These are phyloP conservation scores for Arthrinium puccinioides DNA, from an alignment of 2,329 filamentous ascomycete species.

Conservation along the genomic window DNA sequence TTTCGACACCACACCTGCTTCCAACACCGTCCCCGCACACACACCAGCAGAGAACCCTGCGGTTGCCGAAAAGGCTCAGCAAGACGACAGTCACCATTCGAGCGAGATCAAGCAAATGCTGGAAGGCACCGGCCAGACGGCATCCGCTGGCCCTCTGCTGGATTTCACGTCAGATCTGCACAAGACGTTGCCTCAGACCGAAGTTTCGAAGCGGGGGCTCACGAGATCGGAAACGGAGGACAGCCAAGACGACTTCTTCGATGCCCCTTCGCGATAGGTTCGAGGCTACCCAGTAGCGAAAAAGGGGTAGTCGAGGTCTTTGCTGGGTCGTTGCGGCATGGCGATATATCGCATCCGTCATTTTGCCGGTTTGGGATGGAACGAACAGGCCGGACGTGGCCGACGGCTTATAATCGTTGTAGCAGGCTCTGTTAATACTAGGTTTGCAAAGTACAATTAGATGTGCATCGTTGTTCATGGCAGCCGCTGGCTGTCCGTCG, in stretches of 20 bases:
- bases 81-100: constrained; percentile 14
- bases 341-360: no score
- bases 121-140: constrained; percentile 37
- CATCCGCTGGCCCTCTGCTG: constrained; percentile 40
- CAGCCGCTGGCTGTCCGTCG: no score
- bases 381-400: no score
- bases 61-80: constrained; percentile 3
- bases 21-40: background rate
- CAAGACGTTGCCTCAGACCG: constrained; percentile 34
- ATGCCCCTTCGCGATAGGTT: constrained; percentile 20
- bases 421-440: no score
- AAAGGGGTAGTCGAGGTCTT: background rate
- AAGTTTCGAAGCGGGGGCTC: constrained; percentile 11
- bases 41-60: constrained; percentile 6
- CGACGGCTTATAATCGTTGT: no score
- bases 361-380: no score
- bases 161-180: constrained; percentile 51
- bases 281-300: background rate
- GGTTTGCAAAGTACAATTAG: no score
- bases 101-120: constrained; percentile 36
- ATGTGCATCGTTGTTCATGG: no score
- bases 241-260: constrained; percentile 32
- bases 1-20: background rate
- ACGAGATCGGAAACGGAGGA: constrained; percentile 27
- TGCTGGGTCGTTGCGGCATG: no score